Percentiles rank a stretch among this genome's conserved stretches.
Evolutionary conservation across 2,329 filamentous ascomycete genomes (phyloP).

Genomic region (Nemania sp.): DNA sequence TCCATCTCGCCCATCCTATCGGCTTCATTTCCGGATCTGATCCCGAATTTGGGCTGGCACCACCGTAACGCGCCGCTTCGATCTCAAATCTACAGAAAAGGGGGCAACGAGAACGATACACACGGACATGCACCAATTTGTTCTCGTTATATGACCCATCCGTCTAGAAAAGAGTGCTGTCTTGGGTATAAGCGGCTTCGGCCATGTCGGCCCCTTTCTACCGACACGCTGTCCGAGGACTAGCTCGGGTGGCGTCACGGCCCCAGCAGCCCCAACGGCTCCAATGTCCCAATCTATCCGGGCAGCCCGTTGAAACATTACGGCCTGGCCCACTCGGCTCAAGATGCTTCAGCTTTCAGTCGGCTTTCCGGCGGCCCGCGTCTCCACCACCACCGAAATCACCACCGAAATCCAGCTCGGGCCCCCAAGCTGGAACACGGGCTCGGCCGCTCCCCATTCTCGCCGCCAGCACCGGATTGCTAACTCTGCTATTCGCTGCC

Average conservation of each 20-base stretch:
- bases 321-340: too few species aligned
- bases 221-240: conserved; percentile 21
- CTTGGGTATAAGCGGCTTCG: too few species aligned
- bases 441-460: conserved; percentile 30
- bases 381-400: conserved; percentile 13
- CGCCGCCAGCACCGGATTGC: conserved; percentile 36
- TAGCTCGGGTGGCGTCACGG: conserved; percentile 23
- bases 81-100: too few species aligned
- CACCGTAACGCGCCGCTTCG: too few species aligned
- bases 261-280: conserved; percentile 25
- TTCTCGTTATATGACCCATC: not conserved
- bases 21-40: too few species aligned
- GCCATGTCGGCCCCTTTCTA: conserved; percentile 17
- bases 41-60: too few species aligned
- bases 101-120: not conserved
- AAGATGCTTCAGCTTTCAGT: conserved; percentile 23
- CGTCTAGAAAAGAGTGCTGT: conserved; percentile 4
- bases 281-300: conserved; percentile 17
- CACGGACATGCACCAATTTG: conserved; percentile 11
- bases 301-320: conserved; percentile 20
- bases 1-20: too few species aligned
- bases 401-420: conserved; percentile 8
- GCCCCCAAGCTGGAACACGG: conserved; percentile 17
- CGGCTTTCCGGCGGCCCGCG: conserved; percentile 22
- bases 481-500: conserved; percentile 33